Evolutionary conservation across 2,329 filamentous ascomycete genomes (phyloP).

Genomic region (Cytospora piceae): DNA sequence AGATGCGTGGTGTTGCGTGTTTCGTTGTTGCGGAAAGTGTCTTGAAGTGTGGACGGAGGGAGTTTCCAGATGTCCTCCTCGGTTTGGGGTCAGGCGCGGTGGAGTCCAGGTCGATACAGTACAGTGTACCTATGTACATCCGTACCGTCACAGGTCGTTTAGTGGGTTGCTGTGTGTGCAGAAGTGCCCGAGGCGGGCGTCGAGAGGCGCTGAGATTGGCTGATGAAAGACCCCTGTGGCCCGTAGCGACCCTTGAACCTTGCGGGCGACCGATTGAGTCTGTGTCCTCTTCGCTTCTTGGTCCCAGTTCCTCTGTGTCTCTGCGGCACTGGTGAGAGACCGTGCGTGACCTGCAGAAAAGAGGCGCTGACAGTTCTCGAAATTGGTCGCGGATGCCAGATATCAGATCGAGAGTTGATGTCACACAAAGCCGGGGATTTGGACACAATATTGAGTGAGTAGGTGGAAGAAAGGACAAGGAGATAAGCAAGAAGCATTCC

Average conservation of each 20-base stretch:
- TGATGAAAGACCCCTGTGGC: conserved; percentile 5
- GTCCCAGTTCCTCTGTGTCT: background rate
- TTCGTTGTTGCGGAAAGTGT: conserved; percentile 46
- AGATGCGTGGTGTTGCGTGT: conserved; percentile 5
- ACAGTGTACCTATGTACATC: background rate
- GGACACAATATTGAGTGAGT: background rate
- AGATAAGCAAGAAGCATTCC: too few species aligned
- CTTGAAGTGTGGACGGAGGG: conserved; percentile 41
- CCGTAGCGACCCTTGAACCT: conserved; percentile 23
- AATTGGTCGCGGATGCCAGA: conserved; percentile 19
- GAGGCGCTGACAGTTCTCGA: conserved; percentile 17
- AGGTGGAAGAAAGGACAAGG: background rate
- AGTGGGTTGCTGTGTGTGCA: conserved; percentile 20
- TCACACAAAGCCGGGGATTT: conserved; percentile 1
- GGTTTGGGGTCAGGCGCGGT: conserved; percentile 17
- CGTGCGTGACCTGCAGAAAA: conserved; percentile 13
- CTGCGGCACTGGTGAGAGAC: background rate
- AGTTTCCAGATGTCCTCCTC: conserved; percentile 31
- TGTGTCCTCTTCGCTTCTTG: conserved; percentile 12
- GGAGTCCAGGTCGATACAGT: conserved; percentile 6
- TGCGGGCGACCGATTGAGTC: conserved; percentile 24
- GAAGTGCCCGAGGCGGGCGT: conserved; percentile 19
- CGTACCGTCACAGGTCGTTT: conserved; percentile 1
- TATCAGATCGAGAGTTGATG: background rate
- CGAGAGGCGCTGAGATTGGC: conserved; percentile 21